Evolutionary conservation across 176 grass and related monocot genomes (phyloP).

Genomic region (Lolium rigidum): DNA sequence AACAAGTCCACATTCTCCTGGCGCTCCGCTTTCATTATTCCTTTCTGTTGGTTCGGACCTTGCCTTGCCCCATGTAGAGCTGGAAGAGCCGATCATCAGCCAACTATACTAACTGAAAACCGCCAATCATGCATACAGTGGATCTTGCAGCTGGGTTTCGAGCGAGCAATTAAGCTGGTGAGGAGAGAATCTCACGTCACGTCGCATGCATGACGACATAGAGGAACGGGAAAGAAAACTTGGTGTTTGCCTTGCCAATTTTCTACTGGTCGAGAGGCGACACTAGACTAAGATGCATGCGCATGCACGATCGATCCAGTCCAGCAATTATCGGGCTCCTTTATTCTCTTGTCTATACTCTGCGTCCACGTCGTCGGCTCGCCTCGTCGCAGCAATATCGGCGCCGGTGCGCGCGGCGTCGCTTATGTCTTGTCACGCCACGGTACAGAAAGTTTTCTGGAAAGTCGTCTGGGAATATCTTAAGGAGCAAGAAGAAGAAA

Average conservation of each 20-base stretch:
- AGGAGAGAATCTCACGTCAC: not conserved
- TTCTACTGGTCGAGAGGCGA: not conserved
- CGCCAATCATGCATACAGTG: not conserved
- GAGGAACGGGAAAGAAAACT: not conserved
- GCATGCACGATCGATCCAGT: not conserved
- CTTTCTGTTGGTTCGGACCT: conserved; percentile 20
- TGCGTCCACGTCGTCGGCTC: conserved; percentile 44
- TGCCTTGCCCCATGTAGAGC: conserved; percentile 40
- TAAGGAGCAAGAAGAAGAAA: not conserved
- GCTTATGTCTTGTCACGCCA: conserved; percentile 2
- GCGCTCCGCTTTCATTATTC: not conserved
- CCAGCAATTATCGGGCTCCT: not conserved
- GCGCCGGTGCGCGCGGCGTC: conserved; percentile 22
- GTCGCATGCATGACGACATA: conserved; percentile 31
- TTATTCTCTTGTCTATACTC: not conserved
- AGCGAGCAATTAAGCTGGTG: no score
- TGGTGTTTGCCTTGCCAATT: conserved; percentile 6
- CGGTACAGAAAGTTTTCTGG: not conserved
- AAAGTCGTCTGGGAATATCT: not conserved
- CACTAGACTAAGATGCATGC: not conserved
- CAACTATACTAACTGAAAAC: not conserved
- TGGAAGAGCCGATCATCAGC: not conserved
- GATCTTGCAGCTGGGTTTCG: conserved; percentile 3
- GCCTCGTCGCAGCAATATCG: conserved; percentile 34
- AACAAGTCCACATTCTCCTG: conserved; percentile 37